These are phyloP conservation scores for Cupressus sempervirens DNA, from an alignment of 75 land plant genomes.

Conservation along the genomic window DNA sequence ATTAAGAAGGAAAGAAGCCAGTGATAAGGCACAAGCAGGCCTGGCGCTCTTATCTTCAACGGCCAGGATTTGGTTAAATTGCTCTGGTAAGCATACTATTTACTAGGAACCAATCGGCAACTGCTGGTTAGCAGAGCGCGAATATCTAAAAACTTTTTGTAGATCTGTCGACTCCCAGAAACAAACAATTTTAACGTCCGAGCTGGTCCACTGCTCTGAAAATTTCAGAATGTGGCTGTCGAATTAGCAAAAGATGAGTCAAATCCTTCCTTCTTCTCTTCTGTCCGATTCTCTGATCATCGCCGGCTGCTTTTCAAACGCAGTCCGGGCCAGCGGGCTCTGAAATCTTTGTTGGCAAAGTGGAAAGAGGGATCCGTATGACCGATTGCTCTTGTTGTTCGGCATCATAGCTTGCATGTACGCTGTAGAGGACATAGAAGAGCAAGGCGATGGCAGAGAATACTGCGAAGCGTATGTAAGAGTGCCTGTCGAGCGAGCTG, in stretches of 20 bases:
- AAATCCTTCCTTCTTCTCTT: not conserved
- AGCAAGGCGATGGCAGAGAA: constrained; percentile 59
- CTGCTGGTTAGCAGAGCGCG: not conserved
- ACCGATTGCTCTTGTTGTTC: not conserved
- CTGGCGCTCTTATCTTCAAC: not conserved
- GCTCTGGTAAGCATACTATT: not conserved
- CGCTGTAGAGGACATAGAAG: constrained; percentile 71
- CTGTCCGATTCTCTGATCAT: too few species aligned
- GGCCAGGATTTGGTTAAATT: not conserved
- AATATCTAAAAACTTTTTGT: not conserved
- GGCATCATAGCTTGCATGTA: constrained; percentile 52
- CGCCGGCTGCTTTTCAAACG: not conserved
- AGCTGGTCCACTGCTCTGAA: not conserved
- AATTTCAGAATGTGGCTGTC: not conserved
- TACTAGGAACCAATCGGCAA: not conserved
- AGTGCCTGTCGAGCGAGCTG: constrained; percentile 62
- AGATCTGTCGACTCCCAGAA: not conserved
- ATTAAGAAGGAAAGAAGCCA: not conserved
- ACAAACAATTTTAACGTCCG: not conserved
- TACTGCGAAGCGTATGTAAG: constrained; percentile 64
- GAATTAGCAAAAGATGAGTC: not conserved
- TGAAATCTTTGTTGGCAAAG: not conserved
- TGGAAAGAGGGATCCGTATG: not conserved
- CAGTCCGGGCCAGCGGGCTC: not conserved
- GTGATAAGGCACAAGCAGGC: not conserved